Evolutionary conservation across 768 basidiomycete genomes (phyloP).

Genomic region (Tulasnella sp.): DNA sequence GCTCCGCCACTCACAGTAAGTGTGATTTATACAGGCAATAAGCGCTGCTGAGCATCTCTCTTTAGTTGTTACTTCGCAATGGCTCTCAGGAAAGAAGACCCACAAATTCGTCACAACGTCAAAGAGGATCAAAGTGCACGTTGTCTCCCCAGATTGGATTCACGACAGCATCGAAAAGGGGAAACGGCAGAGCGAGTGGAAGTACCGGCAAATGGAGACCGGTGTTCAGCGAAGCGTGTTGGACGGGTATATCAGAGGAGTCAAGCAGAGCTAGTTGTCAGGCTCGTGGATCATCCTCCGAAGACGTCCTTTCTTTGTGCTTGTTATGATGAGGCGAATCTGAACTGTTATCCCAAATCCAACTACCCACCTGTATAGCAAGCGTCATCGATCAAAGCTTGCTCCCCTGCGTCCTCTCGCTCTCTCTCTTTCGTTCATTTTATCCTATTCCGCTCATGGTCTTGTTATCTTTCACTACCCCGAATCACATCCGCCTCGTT

Average conservation of each 20-base stretch:
- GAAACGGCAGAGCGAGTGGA: constrained; percentile 48
- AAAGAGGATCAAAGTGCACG: constrained; percentile 39
- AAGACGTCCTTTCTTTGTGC: not conserved
- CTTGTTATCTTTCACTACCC: constrained; percentile 37
- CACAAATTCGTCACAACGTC: constrained; percentile 50
- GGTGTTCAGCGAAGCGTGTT: constrained; percentile 1
- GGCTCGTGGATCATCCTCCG: not conserved
- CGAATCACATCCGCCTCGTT: constrained; percentile 75
- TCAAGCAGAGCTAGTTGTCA: not conserved
- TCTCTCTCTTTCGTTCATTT: not conserved
- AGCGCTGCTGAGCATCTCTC: no score
- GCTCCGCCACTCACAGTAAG: constrained; percentile 55
- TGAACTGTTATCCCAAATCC: not conserved
- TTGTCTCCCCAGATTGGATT: constrained; percentile 41
- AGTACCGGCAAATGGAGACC: constrained; percentile 31
- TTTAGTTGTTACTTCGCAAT: constrained; percentile 56
- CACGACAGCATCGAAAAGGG: constrained; percentile 52
- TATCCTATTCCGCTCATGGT: not conserved
- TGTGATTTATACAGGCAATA: no score
- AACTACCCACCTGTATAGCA: not conserved
- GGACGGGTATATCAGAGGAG: constrained; percentile 2
- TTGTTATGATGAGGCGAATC: not conserved
- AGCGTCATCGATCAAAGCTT: not conserved
- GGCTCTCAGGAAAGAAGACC: constrained; percentile 60
- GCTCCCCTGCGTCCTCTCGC: not conserved